phyloP scores from a whole-genome alignment of 371 early-diverging fungal species.

The Dentiscutata heterogama region DNA sequence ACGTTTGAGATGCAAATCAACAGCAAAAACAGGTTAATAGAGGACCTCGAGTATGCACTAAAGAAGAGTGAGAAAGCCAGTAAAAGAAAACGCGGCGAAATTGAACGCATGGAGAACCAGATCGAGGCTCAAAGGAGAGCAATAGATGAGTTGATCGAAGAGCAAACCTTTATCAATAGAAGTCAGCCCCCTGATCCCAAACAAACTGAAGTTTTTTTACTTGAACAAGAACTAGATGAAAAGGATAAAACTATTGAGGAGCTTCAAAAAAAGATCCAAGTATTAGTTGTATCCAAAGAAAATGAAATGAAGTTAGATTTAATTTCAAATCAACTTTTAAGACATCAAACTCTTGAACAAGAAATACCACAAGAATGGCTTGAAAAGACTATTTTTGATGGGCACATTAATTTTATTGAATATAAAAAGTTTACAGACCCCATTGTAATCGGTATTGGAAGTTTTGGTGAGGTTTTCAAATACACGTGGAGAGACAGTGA shows the following conservation, averaged over 20 bases:
- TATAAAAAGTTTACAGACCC: too few species aligned
- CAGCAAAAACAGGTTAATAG: slow-evolving; percentile 28
- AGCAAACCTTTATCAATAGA: neutral
- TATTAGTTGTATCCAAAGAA: slow-evolving; percentile 2
- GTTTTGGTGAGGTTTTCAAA: too few species aligned
- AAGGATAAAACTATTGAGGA: slow-evolving; percentile 1
- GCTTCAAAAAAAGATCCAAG: neutral
- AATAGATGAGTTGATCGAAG: slow-evolving; percentile 11
- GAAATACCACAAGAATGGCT: too few species aligned
- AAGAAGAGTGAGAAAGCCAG: slow-evolving; percentile 10
- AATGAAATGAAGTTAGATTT: slow-evolving; percentile 17
- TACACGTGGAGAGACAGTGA: too few species aligned
- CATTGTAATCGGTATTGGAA: too few species aligned
- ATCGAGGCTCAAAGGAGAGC: slow-evolving; percentile 15
- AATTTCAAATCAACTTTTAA: slow-evolving; percentile 12
- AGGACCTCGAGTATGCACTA: slow-evolving; percentile 20
- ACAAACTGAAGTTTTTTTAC: neutral
- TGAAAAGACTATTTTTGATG: too few species aligned
- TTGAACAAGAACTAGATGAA: slow-evolving; percentile 32
- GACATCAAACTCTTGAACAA: slow-evolving; percentile 31
- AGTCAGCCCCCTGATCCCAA: neutral
- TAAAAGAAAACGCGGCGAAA: neutral
- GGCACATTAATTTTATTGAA: too few species aligned
- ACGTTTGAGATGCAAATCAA: slow-evolving; percentile 19
- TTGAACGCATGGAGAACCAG: slow-evolving; percentile 2